These are phyloP conservation scores for Alternaria sp. DNA, from an alignment of 2,329 filamentous ascomycete genomes.

Conservation along the genomic window DNA sequence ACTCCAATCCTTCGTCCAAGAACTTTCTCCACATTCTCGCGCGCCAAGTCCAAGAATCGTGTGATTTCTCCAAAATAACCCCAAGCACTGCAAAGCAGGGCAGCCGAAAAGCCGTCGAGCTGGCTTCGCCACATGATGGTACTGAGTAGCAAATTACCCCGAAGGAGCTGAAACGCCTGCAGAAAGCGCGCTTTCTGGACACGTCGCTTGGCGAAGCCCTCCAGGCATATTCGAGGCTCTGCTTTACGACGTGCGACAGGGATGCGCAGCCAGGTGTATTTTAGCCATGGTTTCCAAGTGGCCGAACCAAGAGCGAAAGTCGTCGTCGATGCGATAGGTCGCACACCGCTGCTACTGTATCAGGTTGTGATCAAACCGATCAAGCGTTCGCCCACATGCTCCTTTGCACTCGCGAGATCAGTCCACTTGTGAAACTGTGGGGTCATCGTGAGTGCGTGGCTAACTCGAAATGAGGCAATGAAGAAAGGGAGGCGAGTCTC, in stretches of 20 bases:
- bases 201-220: conserved; percentile 9
- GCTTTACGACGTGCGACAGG: conserved; percentile 14
- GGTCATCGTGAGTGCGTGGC: neutral
- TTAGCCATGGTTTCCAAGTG: neutral
- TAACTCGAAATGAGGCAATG: conserved; percentile 21
- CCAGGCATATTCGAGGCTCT: neutral
- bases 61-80: neutral
- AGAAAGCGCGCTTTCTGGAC: neutral
- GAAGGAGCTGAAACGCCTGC: neutral
- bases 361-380: neutral
- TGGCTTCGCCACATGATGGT: neutral
- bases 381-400: conserved; percentile 11
- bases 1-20: neutral
- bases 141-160: neutral
- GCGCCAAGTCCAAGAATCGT: neutral
- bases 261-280: conserved; percentile 8
- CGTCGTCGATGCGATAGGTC: neutral
- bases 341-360: neutral
- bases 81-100: neutral
- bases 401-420: neutral
- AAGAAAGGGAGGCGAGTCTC: conserved; percentile 13
- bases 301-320: neutral
- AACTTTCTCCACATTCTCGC: neutral
- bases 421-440: neutral
- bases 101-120: neutral